Evolutionary conservation across 441 rosid genomes (phyloP), one percentile per base, ranked within the genome.

Genomic region (Aquilaria agallochum): DNA sequence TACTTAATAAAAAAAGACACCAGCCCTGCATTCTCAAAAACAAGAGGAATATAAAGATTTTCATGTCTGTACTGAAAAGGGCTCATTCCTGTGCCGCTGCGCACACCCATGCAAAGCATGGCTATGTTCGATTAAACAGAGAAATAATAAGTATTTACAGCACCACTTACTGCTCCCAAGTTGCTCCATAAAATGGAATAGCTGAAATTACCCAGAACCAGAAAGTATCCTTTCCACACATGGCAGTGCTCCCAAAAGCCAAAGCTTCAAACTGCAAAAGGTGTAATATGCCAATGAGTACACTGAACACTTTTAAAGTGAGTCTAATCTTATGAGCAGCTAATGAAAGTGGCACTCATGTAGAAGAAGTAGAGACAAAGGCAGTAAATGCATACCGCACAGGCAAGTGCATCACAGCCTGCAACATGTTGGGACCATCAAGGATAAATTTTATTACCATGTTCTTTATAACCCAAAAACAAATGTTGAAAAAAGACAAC

Each of bases 351-450:
- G 27, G 27, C 27, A 20, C 27, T 20, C 27, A 20, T 20, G 45
- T 50, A 51, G 36, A 49, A 62, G 51, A 34, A 55, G 45, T 40
- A 40, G 45, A 10, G 45, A 40, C 27, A 40, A 52, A 57, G 63
- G 61, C 40, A 33, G 56, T 45, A 74, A 72, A 66, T 48, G 67
- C 90, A 69, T 85, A 93, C 98, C 74, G 97, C 99, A 78, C 99
- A 95, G 45, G 92, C 99, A 66, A 92, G 97, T 2, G 99, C 99
- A 85, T 95, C 99, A 31, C 99, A 95, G 52, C 98, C 98, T 93
- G 85, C 65, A 80, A 68, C 49, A 67, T 49, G 46, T 62, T 32
- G 51, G 49, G 55, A 66, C 63, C 34, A 63, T 46, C 53, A 50
- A 54, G 52, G 64, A 45, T 12, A 55, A 0, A 67, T 47, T 45